phyloP scores from a whole-genome alignment of 2,329 filamentous ascomycete genomes.

The Aschersonia sp. region DNA sequence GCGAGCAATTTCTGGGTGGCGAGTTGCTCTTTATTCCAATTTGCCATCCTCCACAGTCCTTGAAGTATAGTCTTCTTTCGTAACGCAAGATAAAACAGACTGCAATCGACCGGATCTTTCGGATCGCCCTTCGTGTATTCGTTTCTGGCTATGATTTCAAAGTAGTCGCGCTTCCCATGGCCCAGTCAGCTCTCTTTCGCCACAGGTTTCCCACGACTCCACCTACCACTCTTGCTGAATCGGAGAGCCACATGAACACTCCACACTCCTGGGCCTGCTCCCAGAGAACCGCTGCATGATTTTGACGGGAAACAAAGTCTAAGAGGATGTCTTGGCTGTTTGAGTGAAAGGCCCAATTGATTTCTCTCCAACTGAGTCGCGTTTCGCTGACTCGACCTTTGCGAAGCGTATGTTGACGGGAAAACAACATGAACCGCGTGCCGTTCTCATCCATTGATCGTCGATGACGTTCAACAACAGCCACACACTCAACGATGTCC shows the following conservation, averaged over 20 bases:
- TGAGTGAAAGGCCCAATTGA: slow-evolving; percentile 75
- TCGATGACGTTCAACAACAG: slow-evolving; percentile 72
- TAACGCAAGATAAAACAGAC: slow-evolving; percentile 79
- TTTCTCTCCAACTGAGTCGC: slow-evolving; percentile 62
- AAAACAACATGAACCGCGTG: slow-evolving; percentile 75
- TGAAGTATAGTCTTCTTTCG: slow-evolving; percentile 82
- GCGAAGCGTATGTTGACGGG: slow-evolving; percentile 63
- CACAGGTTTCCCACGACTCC: background rate
- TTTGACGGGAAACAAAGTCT: slow-evolving; percentile 69
- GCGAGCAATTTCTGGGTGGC: slow-evolving; percentile 66
- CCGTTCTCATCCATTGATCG: slow-evolving; percentile 85
- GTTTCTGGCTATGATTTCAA: slow-evolving; percentile 82
- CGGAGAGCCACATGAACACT: slow-evolving; percentile 88
- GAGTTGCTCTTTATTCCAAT: slow-evolving; percentile 72
- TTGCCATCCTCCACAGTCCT: slow-evolving; percentile 88
- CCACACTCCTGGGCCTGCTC: slow-evolving; percentile 73
- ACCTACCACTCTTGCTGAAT: slow-evolving; percentile 56
- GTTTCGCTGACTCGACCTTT: slow-evolving; percentile 49
- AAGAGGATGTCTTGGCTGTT: slow-evolving; percentile 77
- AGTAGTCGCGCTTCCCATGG: slow-evolving; percentile 38
- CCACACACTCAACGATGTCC: slow-evolving; percentile 72
- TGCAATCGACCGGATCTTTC: slow-evolving; percentile 83
- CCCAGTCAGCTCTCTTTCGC: background rate
- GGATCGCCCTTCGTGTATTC: slow-evolving; percentile 82
- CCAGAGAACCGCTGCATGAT: slow-evolving; percentile 71